Evolutionary conservation across 2,329 filamentous ascomycete species (phyloP), one percentile per base, ranked within the genome.

Genomic region (Escovopsis weberi): DNA sequence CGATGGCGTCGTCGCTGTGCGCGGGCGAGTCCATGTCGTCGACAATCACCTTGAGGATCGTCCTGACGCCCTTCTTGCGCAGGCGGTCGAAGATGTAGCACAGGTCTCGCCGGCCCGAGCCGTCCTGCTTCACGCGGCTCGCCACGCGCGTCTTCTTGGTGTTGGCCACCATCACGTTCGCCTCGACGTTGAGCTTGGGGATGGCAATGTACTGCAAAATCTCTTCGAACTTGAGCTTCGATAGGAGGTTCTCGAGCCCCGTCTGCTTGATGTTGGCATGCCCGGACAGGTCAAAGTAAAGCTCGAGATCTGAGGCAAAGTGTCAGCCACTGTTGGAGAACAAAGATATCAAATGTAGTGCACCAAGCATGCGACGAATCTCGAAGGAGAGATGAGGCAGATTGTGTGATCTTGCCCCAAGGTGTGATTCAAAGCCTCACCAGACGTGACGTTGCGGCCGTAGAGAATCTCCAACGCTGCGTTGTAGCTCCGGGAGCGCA

Each of bases 1-100:
- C 53, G 30, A 60, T 60, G 1, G 50, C 50, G 36, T 54, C 49
- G 37, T 60, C 53, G 32, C 53, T 55, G 38, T 60, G 58, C 4
- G 51, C 36, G 1, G 47, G 44, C 18, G 44, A 40, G 0, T 33
- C 12, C 6, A 36, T 37, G 40, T 59, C 56, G 10, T 56, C 50
- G 8, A 59, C 54, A n/a, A 54, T 53, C 12, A 59, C 52, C 23
- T 50, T 51, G 26, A 60, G 43, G 39, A 60, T 55, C 9, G 43
- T 49, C 28, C 48, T 46, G 4, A 59, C 55, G 8, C 48, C 47
- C 37, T 55, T 56, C 6, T 49, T 41, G 4, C 42, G 38, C 8
- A 60, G 47, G 45, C 52, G 56, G 12, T 55, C 42, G 35, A 60
- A 59, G 40, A 59, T 46, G 37, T 52, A 50, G 2, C 45, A 41